A percentile compares a stretch with the other conserved stretches of the same genome.
Evolutionary conservation across 345 rosid species (phyloP).

Genomic region (Rhodamnia rubescens): DNA sequence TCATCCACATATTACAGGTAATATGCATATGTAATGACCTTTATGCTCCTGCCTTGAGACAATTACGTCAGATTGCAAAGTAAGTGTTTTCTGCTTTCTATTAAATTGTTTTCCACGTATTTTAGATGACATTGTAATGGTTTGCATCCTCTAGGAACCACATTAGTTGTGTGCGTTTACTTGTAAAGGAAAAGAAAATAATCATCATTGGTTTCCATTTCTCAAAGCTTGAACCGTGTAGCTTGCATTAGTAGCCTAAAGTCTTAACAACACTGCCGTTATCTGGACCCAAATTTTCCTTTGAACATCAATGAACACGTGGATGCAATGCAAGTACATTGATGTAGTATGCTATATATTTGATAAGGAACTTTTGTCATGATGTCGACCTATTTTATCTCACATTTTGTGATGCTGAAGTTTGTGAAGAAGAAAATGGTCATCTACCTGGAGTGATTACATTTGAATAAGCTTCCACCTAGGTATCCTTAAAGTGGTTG

Average conservation of each 20-base stretch:
- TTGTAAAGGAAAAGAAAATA: neutral
- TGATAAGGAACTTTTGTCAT: neutral
- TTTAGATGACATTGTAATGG: neutral
- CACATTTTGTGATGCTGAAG: neutral
- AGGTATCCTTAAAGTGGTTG: neutral
- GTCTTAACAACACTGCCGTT: neutral
- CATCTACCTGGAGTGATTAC: neutral
- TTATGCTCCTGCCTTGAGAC: slow-evolving; percentile 84
- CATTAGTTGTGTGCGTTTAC: neutral
- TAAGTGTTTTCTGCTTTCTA: slow-evolving; percentile 22
- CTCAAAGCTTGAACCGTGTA: neutral
- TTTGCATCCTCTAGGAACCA: neutral
- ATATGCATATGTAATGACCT: slow-evolving; percentile 91
- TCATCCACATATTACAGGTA: slow-evolving; percentile 25
- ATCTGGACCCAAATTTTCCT: neutral
- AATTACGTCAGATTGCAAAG: slow-evolving; percentile 92
- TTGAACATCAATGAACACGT: neutral
- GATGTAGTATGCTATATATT: neutral
- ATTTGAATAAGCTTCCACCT: neutral
- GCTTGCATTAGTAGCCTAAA: neutral
- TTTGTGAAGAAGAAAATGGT: neutral
- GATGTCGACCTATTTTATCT: neutral
- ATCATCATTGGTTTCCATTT: neutral
- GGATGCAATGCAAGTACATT: neutral
- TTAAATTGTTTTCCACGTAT: neutral